These are phyloP conservation scores for Erodium texanum DNA, from an alignment of 441 rosid species.

Conservation along the genomic window DNA sequence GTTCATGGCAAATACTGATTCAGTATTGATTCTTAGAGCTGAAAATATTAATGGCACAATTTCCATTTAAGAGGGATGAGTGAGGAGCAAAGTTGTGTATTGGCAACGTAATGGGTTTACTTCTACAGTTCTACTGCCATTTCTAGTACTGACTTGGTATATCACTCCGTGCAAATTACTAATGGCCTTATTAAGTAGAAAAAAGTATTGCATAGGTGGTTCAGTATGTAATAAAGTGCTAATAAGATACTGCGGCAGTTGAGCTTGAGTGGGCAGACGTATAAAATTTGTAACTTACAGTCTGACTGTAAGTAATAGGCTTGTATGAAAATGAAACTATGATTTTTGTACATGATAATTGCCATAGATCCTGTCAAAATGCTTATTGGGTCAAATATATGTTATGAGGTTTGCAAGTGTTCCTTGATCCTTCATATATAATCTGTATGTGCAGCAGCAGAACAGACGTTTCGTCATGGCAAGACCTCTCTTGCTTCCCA, in stretches of 20 bases:
- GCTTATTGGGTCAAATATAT: no score
- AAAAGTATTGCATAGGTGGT: neutral
- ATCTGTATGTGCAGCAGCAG: constrained; percentile 21
- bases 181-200: neutral
- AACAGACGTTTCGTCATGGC: constrained; percentile 24
- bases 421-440: constrained; percentile 6
- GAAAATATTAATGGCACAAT: neutral
- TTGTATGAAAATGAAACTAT: neutral
- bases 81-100: neutral
- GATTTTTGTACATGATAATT: neutral
- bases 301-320: neutral
- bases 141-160: constrained; percentile 3
- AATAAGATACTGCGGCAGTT: neutral
- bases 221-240: neutral
- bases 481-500: constrained; percentile 19
- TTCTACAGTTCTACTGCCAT: neutral
- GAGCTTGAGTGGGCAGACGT: neutral
- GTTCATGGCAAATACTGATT: neutral
- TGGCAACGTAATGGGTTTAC: neutral
- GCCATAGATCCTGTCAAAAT: no score
- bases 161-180: neutral
- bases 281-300: neutral
- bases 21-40: neutral
- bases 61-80: neutral
- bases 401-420: no score